These are phyloP conservation scores for Jaapia argillacea DNA, from an alignment of 768 basidiomycete genomes.

Conservation along the genomic window DNA sequence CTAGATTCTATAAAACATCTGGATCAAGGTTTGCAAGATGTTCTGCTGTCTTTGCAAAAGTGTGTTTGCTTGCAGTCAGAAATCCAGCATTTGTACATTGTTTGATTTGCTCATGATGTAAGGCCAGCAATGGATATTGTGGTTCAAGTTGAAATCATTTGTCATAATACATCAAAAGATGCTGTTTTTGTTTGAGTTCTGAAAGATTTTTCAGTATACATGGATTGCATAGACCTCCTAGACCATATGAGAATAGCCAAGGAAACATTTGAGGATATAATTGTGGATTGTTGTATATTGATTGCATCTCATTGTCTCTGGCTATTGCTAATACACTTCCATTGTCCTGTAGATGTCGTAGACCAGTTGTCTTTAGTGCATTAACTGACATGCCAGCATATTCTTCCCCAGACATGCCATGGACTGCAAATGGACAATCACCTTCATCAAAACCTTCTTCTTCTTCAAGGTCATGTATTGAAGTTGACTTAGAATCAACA, in stretches of 20 bases:
- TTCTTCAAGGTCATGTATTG: slow-evolving; percentile 13
- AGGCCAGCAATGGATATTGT: slow-evolving; percentile 8
- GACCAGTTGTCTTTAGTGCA: slow-evolving; percentile 13
- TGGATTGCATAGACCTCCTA: slow-evolving; percentile 6
- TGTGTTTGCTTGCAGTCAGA: slow-evolving; percentile 3
- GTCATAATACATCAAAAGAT: slow-evolving; percentile 11
- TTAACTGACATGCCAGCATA: slow-evolving; percentile 1
- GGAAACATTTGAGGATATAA: slow-evolving; percentile 10
- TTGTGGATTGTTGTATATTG: slow-evolving; percentile 8
- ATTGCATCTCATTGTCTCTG: slow-evolving; percentile 1
- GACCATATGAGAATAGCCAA: slow-evolving; percentile 10
- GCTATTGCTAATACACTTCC: slow-evolving; percentile 3
- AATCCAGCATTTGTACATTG: slow-evolving; percentile 6
- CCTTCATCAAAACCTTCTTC: slow-evolving; percentile 1
- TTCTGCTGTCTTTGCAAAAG: slow-evolving; percentile 5
- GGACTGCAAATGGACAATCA: slow-evolving; percentile 4
- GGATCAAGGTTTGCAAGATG: slow-evolving; percentile 2
- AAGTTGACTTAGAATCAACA: slow-evolving; percentile 1
- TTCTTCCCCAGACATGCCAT: slow-evolving; percentile 3
- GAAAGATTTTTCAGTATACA: not conserved
- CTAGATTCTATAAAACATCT: slow-evolving; percentile 1
- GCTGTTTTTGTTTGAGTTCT: slow-evolving; percentile 1
- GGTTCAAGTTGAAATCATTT: slow-evolving; percentile 11
- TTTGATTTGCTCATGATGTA: slow-evolving; percentile 15
- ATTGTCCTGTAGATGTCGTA: slow-evolving; percentile 7